Conservation (phyloP, 1,284 basidiomycete genomes). For the Earliella scabrosa region DNA sequence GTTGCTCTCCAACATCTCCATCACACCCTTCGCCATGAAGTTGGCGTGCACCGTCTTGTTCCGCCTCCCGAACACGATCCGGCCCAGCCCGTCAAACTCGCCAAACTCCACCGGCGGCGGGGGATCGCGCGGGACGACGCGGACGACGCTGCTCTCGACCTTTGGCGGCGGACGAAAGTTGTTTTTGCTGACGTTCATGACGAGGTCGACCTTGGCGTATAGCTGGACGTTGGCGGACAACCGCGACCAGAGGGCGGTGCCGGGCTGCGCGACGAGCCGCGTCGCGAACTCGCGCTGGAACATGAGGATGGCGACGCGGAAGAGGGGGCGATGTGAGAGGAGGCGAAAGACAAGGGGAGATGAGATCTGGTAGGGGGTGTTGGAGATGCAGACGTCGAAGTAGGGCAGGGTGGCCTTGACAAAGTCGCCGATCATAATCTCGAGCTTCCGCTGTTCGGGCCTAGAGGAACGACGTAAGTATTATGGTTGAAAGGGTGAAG, state of each 20-base stretch:
- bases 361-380: conserved; percentile 99
- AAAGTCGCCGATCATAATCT: conserved; percentile 96
- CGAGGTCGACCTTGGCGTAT: conserved; percentile 92
- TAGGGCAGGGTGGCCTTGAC: conserved; percentile 97
- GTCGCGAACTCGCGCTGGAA: conserved; percentile 99
- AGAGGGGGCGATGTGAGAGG: conserved; percentile 93
- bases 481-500: no score
- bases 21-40: conserved; percentile 92
- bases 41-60: conserved; percentile 93
- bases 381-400: conserved; percentile 99
- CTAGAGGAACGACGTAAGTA: conserved; percentile 43
- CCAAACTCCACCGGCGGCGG: conserved; percentile 96
- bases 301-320: conserved; percentile 97
- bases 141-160: conserved; percentile 93
- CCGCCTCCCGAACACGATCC: conserved; percentile 88
- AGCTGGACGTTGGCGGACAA: conserved; percentile 97
- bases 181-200: conserved; percentile 96
- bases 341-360: conserved; percentile 97
- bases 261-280: conserved; percentile 88
- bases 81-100: conserved; percentile 95
- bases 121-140: conserved; percentile 92
- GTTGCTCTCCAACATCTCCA: conserved; percentile 94
- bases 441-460: conserved; percentile 93
- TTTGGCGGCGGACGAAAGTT: conserved; percentile 97
- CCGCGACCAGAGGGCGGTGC: conserved; percentile 90